A percentile compares a stretch with the other conserved stretches of the same genome.
Conservation (phyloP, 495 filamentous ascomycete genomes). For the Trichoderma erinaceum region DNA sequence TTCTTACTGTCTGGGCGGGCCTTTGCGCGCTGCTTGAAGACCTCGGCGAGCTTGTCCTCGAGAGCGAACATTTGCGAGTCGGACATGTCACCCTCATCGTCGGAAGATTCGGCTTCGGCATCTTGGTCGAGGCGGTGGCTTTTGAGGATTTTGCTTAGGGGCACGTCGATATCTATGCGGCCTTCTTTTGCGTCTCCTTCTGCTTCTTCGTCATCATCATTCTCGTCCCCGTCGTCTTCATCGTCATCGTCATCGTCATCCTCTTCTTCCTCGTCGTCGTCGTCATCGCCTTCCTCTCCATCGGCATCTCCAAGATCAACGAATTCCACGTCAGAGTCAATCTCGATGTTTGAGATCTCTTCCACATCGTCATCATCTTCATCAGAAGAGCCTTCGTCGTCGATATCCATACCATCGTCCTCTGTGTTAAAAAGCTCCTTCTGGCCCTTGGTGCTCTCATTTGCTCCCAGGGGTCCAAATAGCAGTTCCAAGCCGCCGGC, state of each 20-base stretch:
- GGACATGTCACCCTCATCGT: slow-evolving; percentile 71
- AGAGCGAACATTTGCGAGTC: slow-evolving; percentile 94
- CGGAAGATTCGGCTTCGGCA: slow-evolving; percentile 47
- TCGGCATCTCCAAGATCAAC: slow-evolving; percentile 23
- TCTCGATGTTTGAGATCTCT: slow-evolving; percentile 29
- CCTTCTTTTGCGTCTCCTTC: slow-evolving; percentile 31
- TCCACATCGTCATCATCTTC: slow-evolving; percentile 36
- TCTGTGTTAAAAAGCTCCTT: slow-evolving; percentile 75
- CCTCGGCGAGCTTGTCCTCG: slow-evolving; percentile 70
- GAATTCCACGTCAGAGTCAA: slow-evolving; percentile 41
- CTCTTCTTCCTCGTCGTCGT: slow-evolving; percentile 34
- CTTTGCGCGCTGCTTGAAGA: slow-evolving; percentile 68
- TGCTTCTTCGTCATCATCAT: slow-evolving; percentile 33
- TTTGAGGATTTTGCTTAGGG: slow-evolving; percentile 66
- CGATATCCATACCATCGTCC: slow-evolving; percentile 49
- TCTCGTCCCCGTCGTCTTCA: slow-evolving; percentile 43
- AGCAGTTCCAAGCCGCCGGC: slow-evolving; percentile 67
- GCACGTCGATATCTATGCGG: slow-evolving; percentile 64
- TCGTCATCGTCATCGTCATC: slow-evolving; percentile 36
- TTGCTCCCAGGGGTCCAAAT: slow-evolving; percentile 64
- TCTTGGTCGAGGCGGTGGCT: slow-evolving; percentile 55
- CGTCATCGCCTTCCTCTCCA: slow-evolving; percentile 27
- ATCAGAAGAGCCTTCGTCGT: slow-evolving; percentile 30
- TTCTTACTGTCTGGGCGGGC: slow-evolving; percentile 55
- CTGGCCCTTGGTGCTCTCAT: slow-evolving; percentile 77